These are phyloP conservation scores for Colletotrichum lentis DNA, from an alignment of 2,329 filamentous ascomycete genomes.

Conservation along the genomic window DNA sequence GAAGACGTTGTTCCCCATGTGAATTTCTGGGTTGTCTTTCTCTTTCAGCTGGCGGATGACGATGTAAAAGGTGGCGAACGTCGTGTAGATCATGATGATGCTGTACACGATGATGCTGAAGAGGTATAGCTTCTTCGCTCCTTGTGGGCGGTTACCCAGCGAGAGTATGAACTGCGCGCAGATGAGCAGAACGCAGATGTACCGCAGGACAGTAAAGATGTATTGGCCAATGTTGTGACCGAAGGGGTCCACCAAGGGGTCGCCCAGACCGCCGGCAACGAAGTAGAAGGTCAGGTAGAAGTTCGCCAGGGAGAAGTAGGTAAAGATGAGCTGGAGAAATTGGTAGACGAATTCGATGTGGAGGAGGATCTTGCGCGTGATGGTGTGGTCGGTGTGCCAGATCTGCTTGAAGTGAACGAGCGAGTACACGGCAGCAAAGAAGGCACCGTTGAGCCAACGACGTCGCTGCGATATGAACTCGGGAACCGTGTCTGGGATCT, in stretches of 20 bases:
- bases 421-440: slow-evolving; percentile 98
- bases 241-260: slow-evolving; percentile 85
- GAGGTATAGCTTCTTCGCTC: slow-evolving; percentile 89
- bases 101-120: slow-evolving; percentile 88
- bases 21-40: slow-evolving; percentile 51
- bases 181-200: slow-evolving; percentile 86
- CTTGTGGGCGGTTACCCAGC: slow-evolving; percentile 95
- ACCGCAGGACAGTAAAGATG: slow-evolving; percentile 88
- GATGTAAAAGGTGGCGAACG: slow-evolving; percentile 88
- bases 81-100: slow-evolving; percentile 95
- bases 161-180: slow-evolving; percentile 95
- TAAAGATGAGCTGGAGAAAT: slow-evolving; percentile 90
- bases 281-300: slow-evolving; percentile 99
- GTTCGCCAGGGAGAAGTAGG: slow-evolving; percentile 97
- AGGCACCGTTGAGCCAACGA: slow-evolving; percentile 97
- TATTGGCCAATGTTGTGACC: slow-evolving; percentile 83
- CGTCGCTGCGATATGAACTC: slow-evolving; percentile 97
- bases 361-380: slow-evolving; percentile 87
- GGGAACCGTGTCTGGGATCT: slow-evolving; percentile 78
- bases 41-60: slow-evolving; percentile 79
- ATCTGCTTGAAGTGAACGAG: slow-evolving; percentile 94
- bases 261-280: slow-evolving; percentile 87
- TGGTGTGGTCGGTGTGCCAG: slow-evolving; percentile 89
- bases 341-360: slow-evolving; percentile 97
- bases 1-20: slow-evolving; percentile 86